Conservation (phyloP, 371 early-diverging fungal genomes). For the Saksenaea vasiformis region DNA sequence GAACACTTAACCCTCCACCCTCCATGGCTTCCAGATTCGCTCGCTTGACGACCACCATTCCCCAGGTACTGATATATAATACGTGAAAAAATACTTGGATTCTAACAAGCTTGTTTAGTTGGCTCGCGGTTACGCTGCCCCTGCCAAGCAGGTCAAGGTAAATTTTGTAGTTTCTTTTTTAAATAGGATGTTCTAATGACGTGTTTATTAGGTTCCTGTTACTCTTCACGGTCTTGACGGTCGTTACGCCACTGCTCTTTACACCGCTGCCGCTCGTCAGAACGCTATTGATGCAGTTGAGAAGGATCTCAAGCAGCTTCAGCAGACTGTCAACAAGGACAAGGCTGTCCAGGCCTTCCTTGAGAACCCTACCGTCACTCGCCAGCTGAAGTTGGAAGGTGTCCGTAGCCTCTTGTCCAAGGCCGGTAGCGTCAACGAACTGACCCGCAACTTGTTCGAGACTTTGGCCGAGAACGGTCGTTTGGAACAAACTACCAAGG, state of each 20-base stretch:
- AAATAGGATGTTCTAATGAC: neutral
- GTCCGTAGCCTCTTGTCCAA: slow-evolving; percentile 62
- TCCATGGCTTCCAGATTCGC: slow-evolving; percentile 52
- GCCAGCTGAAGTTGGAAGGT: slow-evolving; percentile 75
- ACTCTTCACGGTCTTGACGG: slow-evolving; percentile 94
- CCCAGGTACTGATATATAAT: slow-evolving; percentile 33
- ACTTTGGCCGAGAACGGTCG: slow-evolving; percentile 94
- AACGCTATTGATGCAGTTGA: slow-evolving; percentile 86
- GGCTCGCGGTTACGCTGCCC: slow-evolving; percentile 62
- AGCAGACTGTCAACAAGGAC: slow-evolving; percentile 73
- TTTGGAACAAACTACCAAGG: slow-evolving; percentile 80
- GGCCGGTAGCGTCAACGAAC: slow-evolving; percentile 70
- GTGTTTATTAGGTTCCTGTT: slow-evolving; percentile 69
- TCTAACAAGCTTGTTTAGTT: slow-evolving; percentile 29
- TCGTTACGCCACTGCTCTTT: slow-evolving; percentile 97
- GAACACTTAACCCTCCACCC: neutral
- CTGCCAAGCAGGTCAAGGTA: slow-evolving; percentile 54
- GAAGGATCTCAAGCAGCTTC: slow-evolving; percentile 77
- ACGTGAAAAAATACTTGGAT: neutral
- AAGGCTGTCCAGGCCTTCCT: slow-evolving; percentile 71
- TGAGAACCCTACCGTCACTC: slow-evolving; percentile 87
- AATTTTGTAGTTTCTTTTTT: neutral
- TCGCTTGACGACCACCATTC: slow-evolving; percentile 49
- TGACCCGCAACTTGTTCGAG: slow-evolving; percentile 90
- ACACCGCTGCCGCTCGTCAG: slow-evolving; percentile 90